A percentile compares a stretch with the other conserved stretches of the same genome.
phyloP scores from a whole-genome alignment of 441 rosid genomes.

The Gossypium davidsonii region DNA sequence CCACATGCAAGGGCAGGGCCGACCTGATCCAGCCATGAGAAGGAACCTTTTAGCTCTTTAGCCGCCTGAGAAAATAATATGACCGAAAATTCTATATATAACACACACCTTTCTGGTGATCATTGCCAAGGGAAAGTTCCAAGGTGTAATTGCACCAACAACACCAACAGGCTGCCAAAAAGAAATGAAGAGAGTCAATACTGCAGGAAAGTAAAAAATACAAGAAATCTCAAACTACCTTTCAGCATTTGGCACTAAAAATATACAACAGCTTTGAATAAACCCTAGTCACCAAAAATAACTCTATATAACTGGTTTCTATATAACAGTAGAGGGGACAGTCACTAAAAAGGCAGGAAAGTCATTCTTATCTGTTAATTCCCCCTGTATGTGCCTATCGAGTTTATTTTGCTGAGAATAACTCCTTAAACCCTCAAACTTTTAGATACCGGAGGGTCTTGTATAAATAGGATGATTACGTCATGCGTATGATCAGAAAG shows the following conservation, averaged over 20 bases:
- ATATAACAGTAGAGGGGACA: neutral
- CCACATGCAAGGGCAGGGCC: slow-evolving; percentile 99
- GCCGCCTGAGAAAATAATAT: neutral
- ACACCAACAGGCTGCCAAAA: slow-evolving; percentile 87
- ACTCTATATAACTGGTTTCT: neutral
- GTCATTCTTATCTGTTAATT: neutral
- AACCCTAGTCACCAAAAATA: neutral
- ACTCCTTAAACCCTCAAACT: neutral
- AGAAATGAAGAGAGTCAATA: slow-evolving; percentile 7
- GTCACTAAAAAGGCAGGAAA: neutral
- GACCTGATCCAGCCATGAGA: slow-evolving; percentile 43
- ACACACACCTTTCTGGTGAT: slow-evolving; percentile 82
- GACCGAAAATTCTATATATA: slow-evolving; percentile 7
- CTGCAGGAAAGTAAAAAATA: neutral
- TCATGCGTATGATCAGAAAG: neutral
- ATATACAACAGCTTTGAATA: neutral
- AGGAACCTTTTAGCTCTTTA: slow-evolving; percentile 21
- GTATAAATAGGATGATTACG: neutral
- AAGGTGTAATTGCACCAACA: slow-evolving; percentile 91
- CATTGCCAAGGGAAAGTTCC: slow-evolving; percentile 99
- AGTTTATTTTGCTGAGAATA: neutral
- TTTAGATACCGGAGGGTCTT: neutral
- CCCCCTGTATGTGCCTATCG: neutral
- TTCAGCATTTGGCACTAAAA: neutral
- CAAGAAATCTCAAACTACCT: slow-evolving; percentile 1